Base-by-base conservation (phyloP, 208 protist genomes). In the Acanthamoeba castellanii region DNA sequence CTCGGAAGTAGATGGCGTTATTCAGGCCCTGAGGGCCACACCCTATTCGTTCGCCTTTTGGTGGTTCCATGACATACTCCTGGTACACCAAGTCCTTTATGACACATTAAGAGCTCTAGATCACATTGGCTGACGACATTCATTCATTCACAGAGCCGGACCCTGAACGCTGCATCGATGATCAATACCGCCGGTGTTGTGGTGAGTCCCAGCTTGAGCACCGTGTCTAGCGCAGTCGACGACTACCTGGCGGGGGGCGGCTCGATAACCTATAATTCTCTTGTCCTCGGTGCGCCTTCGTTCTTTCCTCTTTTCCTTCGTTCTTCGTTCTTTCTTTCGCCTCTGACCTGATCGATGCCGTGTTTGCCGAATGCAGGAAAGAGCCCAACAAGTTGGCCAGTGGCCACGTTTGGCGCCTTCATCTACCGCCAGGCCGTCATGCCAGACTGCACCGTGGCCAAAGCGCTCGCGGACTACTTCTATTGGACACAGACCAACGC, bases 1-100 rank as follows among this genome's bases (percentile, higher is more conserved):
- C 16, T 82, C 34, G 22, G 45, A 82, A 3, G 74, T 37, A 3
- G 42, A 52, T 37, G 74, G 27, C 27, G 30, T 82, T 14, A 52
- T 82, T 20, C 18, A 22, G 16, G 45, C 22, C 16, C 74, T 82
- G 74, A 0, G 42, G n/a, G 8, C 1, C 27, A 82, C 34, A 16
- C 74, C 74, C 45, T 82, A 82, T 27, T 82, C 74, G 20, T 82
- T 82, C 16, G 45, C 42, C 20, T 82, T 82, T 25, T 82, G 74
- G 74, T 45, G 42, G 45, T 82, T 34, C 45, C 45, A 82, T 14
- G 74, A 82, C 18, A 82, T 82, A 14, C 25, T 66, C 5, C 6
- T 66, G 59, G 59, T 66, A 66, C 59, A 5, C 20, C 6, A 20
- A 18, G 50, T 55, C 47, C 47, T 11, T 52, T 52, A 52, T 11